A percentile compares a stretch with the other conserved stretches of the same genome.
Conservation (phyloP, 2,329 filamentous ascomycete genomes). For the Claviceps citrina region DNA sequence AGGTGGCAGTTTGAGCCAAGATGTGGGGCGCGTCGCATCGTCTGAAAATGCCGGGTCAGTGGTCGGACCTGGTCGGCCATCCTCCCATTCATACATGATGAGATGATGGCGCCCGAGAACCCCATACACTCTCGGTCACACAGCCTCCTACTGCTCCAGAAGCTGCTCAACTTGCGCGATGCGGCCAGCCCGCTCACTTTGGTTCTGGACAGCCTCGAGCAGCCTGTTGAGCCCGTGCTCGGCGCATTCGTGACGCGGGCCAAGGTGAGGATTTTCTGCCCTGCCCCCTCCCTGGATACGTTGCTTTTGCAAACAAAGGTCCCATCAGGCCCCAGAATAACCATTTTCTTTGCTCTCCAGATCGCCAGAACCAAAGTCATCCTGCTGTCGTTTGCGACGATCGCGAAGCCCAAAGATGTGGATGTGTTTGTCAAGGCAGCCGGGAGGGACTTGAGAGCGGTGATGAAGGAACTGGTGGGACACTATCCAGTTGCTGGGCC, state of each 20-base stretch:
- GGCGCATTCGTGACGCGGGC: constrained; percentile 61
- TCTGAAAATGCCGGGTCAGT: no score
- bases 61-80: no score
- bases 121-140: constrained; percentile 62
- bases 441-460: constrained; percentile 38
- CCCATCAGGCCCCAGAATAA: background rate
- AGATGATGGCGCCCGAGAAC: constrained; percentile 40
- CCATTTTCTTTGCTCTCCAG: constrained; percentile 15
- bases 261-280: constrained; percentile 39
- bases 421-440: constrained; percentile 53
- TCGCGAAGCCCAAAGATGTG: constrained; percentile 45
- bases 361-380: constrained; percentile 53
- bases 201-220: constrained; percentile 71
- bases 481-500: constrained; percentile 29
- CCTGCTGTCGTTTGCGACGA: constrained; percentile 63
- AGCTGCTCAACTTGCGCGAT: constrained; percentile 63
- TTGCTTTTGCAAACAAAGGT: no score
- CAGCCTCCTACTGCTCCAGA: constrained; percentile 69
- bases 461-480: constrained; percentile 45
- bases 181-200: constrained; percentile 75
- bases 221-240: constrained; percentile 55
- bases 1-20: no score
- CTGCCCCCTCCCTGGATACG: no score
- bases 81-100: background rate
- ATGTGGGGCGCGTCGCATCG: no score